Percentiles rank a stretch among this genome's conserved stretches.
Conservation (phyloP, 495 filamentous ascomycete species). For the Bacidia gigantensis region DNA sequence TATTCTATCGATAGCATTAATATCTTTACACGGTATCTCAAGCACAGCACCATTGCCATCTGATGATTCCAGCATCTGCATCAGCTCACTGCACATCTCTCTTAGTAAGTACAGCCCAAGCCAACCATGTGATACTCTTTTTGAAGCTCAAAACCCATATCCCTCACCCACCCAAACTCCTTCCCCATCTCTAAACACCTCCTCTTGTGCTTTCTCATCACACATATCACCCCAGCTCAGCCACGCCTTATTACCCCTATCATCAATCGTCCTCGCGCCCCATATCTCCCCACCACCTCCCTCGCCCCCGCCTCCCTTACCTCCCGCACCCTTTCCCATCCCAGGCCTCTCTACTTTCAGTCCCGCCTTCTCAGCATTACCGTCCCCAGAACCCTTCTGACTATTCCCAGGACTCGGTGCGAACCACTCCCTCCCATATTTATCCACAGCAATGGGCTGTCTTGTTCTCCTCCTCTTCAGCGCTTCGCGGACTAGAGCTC, state of each 20-base stretch:
- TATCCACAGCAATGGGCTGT: neutral
- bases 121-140: no score
- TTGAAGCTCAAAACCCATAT: no score
- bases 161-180: neutral
- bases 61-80: no score
- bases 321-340: neutral
- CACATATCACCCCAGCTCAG: neutral
- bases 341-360: neutral
- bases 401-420: neutral
- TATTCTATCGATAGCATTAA: no score
- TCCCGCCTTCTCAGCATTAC: no score
- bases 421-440: neutral
- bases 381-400: no score
- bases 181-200: neutral
- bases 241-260: neutral
- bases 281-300: neutral
- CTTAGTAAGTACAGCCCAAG: no score
- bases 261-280: neutral
- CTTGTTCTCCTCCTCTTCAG: neutral
- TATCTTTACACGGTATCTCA: no score
- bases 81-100: no score
- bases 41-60: no score
- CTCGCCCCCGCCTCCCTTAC: neutral
- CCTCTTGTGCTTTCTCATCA: neutral
- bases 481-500: neutral